These are phyloP conservation scores for Ascochyta pisi DNA, from an alignment of 2,329 filamentous ascomycete genomes.

Conservation along the genomic window DNA sequence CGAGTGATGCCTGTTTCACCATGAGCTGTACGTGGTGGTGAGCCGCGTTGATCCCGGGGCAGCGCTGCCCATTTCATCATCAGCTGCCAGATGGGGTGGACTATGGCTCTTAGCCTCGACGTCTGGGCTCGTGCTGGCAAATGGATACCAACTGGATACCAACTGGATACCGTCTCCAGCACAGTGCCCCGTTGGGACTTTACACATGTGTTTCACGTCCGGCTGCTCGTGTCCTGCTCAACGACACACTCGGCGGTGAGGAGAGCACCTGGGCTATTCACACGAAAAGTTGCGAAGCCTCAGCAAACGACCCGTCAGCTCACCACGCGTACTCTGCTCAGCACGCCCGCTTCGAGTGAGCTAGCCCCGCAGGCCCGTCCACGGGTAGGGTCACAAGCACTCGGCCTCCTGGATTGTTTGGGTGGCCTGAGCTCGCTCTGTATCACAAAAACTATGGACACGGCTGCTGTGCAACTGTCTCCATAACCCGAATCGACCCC, in stretches of 20 bases:
- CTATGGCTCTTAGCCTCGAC: neutral
- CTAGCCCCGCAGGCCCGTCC: constrained; percentile 31
- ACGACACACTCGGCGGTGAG: constrained; percentile 8
- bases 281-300: neutral
- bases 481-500: constrained; percentile 12
- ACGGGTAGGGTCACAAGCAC: constrained; percentile 20
- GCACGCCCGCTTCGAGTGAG: neutral
- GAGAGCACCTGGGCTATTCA: neutral
- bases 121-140: constrained; percentile 14
- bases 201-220: constrained; percentile 10
- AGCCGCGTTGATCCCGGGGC: constrained; percentile 16
- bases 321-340: constrained; percentile 5
- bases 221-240: neutral
- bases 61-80: constrained; percentile 11
- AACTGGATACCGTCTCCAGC: neutral
- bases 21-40: constrained; percentile 5
- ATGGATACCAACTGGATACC: neutral
- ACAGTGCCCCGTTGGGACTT: constrained; percentile 1
- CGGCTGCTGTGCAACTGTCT: constrained; percentile 17
- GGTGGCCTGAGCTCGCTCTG: constrained; percentile 29
- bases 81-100: constrained; percentile 6
- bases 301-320: constrained; percentile 4
- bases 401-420: constrained; percentile 21
- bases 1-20: constrained; percentile 9
- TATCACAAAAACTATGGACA: constrained; percentile 26